phyloP scores from a whole-genome alignment of 805 yeast genomes.

The Sugiyamaella smithiae region DNA sequence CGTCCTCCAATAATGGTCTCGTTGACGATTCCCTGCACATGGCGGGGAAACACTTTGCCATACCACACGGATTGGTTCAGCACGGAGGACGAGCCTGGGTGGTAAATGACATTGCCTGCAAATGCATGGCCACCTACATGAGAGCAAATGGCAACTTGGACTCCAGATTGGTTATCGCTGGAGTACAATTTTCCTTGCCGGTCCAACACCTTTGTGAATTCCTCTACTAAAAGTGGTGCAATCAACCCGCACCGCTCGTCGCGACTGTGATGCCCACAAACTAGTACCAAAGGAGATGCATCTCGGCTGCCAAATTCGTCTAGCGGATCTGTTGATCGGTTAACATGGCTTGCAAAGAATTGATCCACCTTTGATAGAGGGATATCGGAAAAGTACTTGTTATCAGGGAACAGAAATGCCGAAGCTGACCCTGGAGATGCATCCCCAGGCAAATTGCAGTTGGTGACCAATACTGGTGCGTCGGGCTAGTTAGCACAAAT shows the following conservation, averaged over 20 bases:
- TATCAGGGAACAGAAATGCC: conserved; percentile 57
- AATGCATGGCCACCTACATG: conserved; percentile 86
- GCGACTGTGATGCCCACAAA: conserved; percentile 65
- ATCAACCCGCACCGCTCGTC: conserved; percentile 65
- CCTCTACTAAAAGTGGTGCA: conserved; percentile 57
- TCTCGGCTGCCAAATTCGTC: not conserved
- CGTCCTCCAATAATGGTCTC: conserved; percentile 49
- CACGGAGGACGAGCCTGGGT: conserved; percentile 29
- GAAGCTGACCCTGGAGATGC: conserved; percentile 17
- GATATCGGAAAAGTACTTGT: conserved; percentile 27
- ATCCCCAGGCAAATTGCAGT: conserved; percentile 36
- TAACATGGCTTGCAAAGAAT: conserved; percentile 44
- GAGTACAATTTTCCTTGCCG: conserved; percentile 34
- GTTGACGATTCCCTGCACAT: conserved; percentile 62
- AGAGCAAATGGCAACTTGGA: conserved; percentile 55
- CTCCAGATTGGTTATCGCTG: conserved; percentile 29
- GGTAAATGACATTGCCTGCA: conserved; percentile 75
- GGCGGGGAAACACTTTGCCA: conserved; percentile 65
- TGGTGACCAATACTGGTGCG: conserved; percentile 52
- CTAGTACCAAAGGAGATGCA: conserved; percentile 39
- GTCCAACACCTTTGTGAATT: conserved; percentile 46
- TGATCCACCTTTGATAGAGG: conserved; percentile 19
- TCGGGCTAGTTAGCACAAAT: conserved; percentile 35
- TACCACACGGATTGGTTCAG: conserved; percentile 62
- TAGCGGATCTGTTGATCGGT: conserved; percentile 14